Evolutionary conservation across 257 asterid genomes (phyloP), one percentile per base, ranked within the genome.

Genomic region (Hygrophila difformis): DNA sequence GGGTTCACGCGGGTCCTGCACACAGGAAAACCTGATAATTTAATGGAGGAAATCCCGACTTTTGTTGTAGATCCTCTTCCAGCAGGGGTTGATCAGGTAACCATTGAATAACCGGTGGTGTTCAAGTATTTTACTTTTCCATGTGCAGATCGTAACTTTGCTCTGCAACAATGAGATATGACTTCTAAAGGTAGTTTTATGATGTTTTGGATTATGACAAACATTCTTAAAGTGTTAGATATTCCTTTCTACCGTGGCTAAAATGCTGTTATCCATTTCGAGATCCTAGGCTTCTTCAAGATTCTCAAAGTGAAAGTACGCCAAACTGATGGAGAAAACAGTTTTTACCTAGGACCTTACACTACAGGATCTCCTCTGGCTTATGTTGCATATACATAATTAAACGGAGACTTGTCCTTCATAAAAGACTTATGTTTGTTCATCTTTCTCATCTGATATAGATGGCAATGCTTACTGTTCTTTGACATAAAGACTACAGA

Each of bases 41-140:
- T 89, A 75, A 89, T 89, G 98, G 84, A 79, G 23, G 96, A 89
- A 70, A 89, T 89, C 28, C 98, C 98, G 4, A 82, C 94, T 29
- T 52, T 79, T 39, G 68, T 85, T 54, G 96, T 79, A 29, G 93
- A 89, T 55, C 96, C 94, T 40, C 88, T 89, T 31, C 94, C 98
- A 1, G 81, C 70, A 59, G 98, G 98, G 48, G 73, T 85, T 51
- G 98, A 89, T 68, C 78, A 88, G 94, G 98, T 89, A 59, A 77
- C 81, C 50, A 18, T 12, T 42, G 29, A 36, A 18, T 34, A 23
- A 35, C 0, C 55, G 36, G 48, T 44, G 22, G 49, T 35, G n/a
- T n/a, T n/a, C n/a, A n/a, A n/a, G n/a, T 47, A 11, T 55, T 50
- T 29, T 12, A 17, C 39, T 35, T 63, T 18, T 28, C 23, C 15